These are phyloP conservation scores for Kodamaea alishanica DNA, from an alignment of 1,139 yeast genomes.

Conservation along the genomic window DNA sequence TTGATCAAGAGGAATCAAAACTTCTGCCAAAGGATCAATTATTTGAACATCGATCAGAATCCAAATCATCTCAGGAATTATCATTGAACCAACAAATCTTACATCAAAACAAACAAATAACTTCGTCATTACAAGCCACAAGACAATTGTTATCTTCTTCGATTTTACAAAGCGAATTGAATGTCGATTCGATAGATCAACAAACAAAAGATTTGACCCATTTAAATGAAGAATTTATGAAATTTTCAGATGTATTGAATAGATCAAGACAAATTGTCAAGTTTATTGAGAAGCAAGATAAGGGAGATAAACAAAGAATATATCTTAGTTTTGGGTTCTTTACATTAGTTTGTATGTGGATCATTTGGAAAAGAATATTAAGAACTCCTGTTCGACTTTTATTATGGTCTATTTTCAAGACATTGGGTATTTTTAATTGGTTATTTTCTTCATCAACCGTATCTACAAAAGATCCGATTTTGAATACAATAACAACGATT, in stretches of 20 bases:
- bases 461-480: not conserved
- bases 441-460: slow-evolving; percentile 2
- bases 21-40: slow-evolving; percentile 8
- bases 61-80: slow-evolving; percentile 5
- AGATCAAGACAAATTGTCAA: slow-evolving; percentile 56
- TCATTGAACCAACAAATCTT: slow-evolving; percentile 30
- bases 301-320: slow-evolving; percentile 57
- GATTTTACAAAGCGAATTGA: slow-evolving; percentile 58
- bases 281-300: slow-evolving; percentile 66
- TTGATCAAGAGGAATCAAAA: not conserved
- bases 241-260: slow-evolving; percentile 51
- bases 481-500: not conserved
- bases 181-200: slow-evolving; percentile 56
- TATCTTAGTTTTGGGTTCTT: slow-evolving; percentile 58
- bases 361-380: slow-evolving; percentile 60
- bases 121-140: slow-evolving; percentile 50
- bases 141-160: slow-evolving; percentile 53
- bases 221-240: slow-evolving; percentile 49
- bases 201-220: slow-evolving; percentile 51
- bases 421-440: slow-evolving; percentile 38
- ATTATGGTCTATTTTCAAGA: slow-evolving; percentile 55
- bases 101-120: slow-evolving; percentile 50
- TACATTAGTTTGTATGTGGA: slow-evolving; percentile 55
- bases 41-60: slow-evolving; percentile 7
- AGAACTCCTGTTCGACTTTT: slow-evolving; percentile 53